Conservation (phyloP, 352 stramenopile species). For the Globisporangium spinosum region DNA sequence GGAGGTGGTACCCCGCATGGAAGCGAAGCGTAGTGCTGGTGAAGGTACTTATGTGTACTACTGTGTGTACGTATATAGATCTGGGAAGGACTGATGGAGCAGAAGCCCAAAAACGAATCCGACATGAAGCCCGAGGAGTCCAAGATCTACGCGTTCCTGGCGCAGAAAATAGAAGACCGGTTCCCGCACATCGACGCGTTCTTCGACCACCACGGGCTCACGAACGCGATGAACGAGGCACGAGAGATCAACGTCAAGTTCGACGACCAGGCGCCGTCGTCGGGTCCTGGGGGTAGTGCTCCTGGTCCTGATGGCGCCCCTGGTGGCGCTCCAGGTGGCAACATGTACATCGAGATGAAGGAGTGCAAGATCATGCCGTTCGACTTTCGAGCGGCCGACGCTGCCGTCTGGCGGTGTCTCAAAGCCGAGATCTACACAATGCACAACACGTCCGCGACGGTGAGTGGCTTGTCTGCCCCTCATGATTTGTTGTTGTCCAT, state of each 20-base stretch:
- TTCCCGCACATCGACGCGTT: constrained; percentile 16
- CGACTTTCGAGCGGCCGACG: constrained; percentile 29
- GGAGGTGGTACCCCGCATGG: not conserved
- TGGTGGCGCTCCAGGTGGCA: not conserved
- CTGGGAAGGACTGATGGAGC: constrained; percentile 16
- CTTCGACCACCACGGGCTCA: constrained; percentile 11
- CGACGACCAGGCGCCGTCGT: not conserved
- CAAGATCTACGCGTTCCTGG: constrained; percentile 20
- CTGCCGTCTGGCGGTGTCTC: constrained; percentile 39
- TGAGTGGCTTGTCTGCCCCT: constrained; percentile 6
- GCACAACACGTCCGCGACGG: constrained; percentile 17
- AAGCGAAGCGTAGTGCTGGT: not conserved
- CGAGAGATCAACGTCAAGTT: constrained; percentile 16
- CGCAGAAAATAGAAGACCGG: constrained; percentile 18
- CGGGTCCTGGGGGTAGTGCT: no score
- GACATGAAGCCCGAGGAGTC: constrained; percentile 19
- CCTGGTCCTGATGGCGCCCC: not conserved
- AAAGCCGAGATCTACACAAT: constrained; percentile 19
- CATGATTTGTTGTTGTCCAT: not conserved
- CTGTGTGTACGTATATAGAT: constrained; percentile 2
- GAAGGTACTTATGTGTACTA: not conserved
- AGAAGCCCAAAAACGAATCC: constrained; percentile 12
- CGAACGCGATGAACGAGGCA: not conserved
- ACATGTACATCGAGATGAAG: constrained; percentile 38
- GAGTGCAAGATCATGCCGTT: constrained; percentile 53